Conservation (phyloP, 2,329 filamentous ascomycete genomes). For the Fusarium nematophilum region DNA sequence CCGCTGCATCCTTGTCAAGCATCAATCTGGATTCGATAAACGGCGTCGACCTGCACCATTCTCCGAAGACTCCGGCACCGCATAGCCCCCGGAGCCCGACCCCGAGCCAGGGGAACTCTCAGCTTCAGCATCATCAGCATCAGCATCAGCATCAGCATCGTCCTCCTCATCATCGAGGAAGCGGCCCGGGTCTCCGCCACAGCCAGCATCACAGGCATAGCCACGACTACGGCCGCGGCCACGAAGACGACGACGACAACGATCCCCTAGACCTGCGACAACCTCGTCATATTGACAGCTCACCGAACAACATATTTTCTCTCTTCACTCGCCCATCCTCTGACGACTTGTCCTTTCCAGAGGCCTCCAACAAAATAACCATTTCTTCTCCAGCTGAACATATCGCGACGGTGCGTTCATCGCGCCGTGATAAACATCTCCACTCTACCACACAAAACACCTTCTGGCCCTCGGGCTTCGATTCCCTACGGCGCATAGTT, state of each 20-base stretch:
- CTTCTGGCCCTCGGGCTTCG: conserved; percentile 61
- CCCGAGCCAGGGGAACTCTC: conserved; percentile 17
- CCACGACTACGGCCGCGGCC: conserved; percentile 28
- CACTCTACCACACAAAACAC: conserved; percentile 46
- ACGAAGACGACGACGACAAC: conserved; percentile 26
- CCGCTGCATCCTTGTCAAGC: conserved; percentile 61
- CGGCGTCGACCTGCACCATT: conserved; percentile 41
- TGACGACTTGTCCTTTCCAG: background rate
- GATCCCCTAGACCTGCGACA: conserved; percentile 37
- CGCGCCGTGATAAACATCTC: conserved; percentile 65
- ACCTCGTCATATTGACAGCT: conserved; percentile 38
- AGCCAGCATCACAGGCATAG: conserved; percentile 30
- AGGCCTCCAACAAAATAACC: conserved; percentile 33
- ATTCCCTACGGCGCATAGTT: conserved; percentile 61
- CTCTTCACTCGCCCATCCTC: conserved; percentile 32
- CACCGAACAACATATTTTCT: conserved; percentile 24
- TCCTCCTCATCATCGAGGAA: conserved; percentile 10
- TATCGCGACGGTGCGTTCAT: conserved; percentile 46
- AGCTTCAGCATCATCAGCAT: conserved; percentile 30
- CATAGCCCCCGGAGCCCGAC: conserved; percentile 33
- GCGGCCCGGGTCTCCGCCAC: conserved; percentile 30
- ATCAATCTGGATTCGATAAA: conserved; percentile 70
- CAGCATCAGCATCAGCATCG: conserved; percentile 17
- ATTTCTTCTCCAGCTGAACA: conserved; percentile 28
- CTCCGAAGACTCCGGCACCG: conserved; percentile 37